Evolutionary conservation across 768 basidiomycete genomes (phyloP), one percentile per base, ranked within the genome.

Genomic region (Cytidiella melzeri): DNA sequence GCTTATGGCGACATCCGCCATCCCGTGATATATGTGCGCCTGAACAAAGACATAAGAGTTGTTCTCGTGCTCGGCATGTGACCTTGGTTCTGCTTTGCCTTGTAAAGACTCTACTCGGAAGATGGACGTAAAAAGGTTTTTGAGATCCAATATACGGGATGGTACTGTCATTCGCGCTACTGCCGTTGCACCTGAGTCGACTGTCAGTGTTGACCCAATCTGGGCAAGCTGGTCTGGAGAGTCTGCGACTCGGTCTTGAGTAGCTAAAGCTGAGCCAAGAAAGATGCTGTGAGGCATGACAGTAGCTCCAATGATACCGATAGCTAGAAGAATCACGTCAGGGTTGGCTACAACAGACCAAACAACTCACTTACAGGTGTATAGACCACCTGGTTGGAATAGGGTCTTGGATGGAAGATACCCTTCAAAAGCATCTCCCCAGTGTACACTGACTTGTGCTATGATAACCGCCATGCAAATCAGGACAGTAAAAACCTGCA

Each of bases 231-330:
- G 51, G 10, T 47, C 19, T 13, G 50, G 43, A 30, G 37, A 15
- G 3, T 66, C 65, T 1, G 70, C 68, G 12, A 90, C 59, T 40
- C 92, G 72, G 50, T 92, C 84, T 61, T 92, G 87, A 0, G 89
- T 92, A 2, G 91, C 84, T 3, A 96, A 78, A 24, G 81, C 79
- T 2, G 89, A 91, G 4, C 92, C 93, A 13, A 96, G 73, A 71
- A 88, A 92, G 18, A 96, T 73, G 52, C 85, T 86, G 64, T 94
- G 92, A 0, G 92, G 92, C 92, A 94, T 94, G 51, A 92, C 84
- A 2, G 91, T 96, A 1, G 91, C 90, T 25, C 87, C 84, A 1
- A 87, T 61, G 44, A 90, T 82, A 30, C 86, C 86, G 47, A 87
- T 79, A 25, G 83, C 81, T 83, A 52, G 37, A 51, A 44, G 7